Base-by-base conservation (phyloP, 768 basidiomycete genomes). In the Suillus brevipes region DNA sequence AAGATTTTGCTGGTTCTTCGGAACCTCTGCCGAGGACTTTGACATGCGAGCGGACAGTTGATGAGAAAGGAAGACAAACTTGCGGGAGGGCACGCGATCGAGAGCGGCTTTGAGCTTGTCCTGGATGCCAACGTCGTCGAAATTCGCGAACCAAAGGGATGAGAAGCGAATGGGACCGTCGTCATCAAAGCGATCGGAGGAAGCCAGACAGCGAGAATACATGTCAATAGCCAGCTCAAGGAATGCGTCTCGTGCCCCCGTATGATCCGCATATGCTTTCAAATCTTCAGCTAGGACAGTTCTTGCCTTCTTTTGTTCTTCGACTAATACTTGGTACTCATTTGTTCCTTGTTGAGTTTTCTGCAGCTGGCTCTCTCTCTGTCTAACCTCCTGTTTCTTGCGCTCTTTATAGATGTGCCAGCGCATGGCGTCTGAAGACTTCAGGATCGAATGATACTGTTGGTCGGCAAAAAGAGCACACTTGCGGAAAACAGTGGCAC, bases 121-220 rank as follows among this genome's bases (percentile, higher is more conserved):
- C 78, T 84, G 84, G 28, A 86, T 75, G 53, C 77, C 74, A 53
- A 73, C 76, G 66, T 88, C 84, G 49, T 90, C 86, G 67, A 95
- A 91, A 71, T 95, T 93, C 1, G 90, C 86, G 66, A 98, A 88
- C 97, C 97, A 99, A 3, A 99, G 83, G 2, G 96, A 95, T 68
- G 88, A 89, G 36, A 99, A 81, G 13, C 94, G 87, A 61, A 95
- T 91, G 4, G 90, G 81, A 0, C 86, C 88, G 61, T 91, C 87
- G 63, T 89, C 88, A 72, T 99, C 93, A 66, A 87, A 89, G 0
- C 77, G 77, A 69, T 94, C 89, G 0, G 92, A 91, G 1, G 82
- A 74, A 36, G 84, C 78, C 45, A 99, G 82, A 65, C 89, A 89
- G 20, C 81, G 84, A 3, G 94, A 89, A 77, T 94, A 95, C 93